A percentile compares a stretch with the other conserved stretches of the same genome.
Evolutionary conservation across 2,329 filamentous ascomycete genomes (phyloP).

Genomic region (Nemania serpens): DNA sequence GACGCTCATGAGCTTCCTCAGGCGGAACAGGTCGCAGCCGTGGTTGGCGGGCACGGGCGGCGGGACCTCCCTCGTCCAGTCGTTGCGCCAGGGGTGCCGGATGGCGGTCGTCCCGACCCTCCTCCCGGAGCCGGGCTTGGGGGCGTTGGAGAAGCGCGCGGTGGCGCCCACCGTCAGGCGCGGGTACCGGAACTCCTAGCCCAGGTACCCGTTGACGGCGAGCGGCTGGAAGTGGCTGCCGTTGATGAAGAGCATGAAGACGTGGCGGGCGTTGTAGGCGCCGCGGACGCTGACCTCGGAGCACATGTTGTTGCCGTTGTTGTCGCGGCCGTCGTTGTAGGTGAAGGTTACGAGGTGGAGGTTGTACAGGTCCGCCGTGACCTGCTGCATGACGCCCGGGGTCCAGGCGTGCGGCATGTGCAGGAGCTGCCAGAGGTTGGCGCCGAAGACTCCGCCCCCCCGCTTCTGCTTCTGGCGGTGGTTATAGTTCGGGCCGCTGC

Average conservation of each 20-base stretch:
- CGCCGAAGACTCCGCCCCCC: neutral
- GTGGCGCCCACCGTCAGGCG: conserved; percentile 36
- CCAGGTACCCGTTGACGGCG: conserved; percentile 39
- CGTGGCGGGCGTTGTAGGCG: conserved; percentile 42
- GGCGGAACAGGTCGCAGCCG: conserved; percentile 27
- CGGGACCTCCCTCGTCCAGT: conserved; percentile 32
- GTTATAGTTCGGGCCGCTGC: neutral
- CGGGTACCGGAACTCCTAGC: conserved; percentile 43
- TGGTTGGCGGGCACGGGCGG: conserved; percentile 30
- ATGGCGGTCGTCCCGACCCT: conserved; percentile 8
- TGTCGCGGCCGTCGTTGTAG: conserved; percentile 11
- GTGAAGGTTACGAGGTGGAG: conserved; percentile 42
- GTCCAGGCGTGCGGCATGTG: conserved; percentile 40
- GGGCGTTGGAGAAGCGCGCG: conserved; percentile 30
- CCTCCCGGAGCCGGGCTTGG: conserved; percentile 25
- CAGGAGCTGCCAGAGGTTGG: conserved; percentile 42
- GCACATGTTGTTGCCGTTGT: conserved; percentile 16
- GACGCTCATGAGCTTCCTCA: conserved; percentile 10
- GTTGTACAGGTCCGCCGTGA: conserved; percentile 44
- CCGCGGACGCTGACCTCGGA: conserved; percentile 39
- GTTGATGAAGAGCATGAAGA: conserved; percentile 39
- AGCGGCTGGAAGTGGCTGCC: conserved; percentile 42
- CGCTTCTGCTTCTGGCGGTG: too few relatives aligned
- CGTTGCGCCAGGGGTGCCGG: conserved; percentile 36
- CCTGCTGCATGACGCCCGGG: conserved; percentile 37